Conservation (phyloP, 306 rosid species). For the Betula pendula region DNA sequence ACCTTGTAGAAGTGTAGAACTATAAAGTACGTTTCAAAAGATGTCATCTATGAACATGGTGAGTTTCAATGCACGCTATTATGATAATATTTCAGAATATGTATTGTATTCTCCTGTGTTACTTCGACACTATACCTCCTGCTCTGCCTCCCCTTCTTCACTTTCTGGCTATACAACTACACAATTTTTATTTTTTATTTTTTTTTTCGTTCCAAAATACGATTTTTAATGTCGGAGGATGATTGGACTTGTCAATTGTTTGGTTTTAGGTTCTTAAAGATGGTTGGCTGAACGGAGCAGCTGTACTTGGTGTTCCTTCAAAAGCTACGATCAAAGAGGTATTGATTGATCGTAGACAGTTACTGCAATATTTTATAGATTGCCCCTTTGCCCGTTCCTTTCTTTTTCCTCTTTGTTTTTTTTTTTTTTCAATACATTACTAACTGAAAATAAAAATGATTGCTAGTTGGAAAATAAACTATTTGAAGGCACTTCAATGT, state of each 20-base stretch:
- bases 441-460: not conserved
- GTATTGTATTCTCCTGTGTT: not conserved
- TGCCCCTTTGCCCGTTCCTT: not conserved
- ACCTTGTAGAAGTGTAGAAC: not conserved
- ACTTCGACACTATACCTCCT: not conserved
- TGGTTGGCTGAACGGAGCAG: slow-evolving; percentile 81
- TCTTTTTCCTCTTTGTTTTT: not conserved
- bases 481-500: not conserved
- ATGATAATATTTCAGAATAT: not conserved
- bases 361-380: not conserved
- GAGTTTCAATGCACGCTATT: not conserved
- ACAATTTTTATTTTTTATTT: not conserved
- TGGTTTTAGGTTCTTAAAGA: slow-evolving; percentile 77
- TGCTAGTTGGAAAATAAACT: not conserved
- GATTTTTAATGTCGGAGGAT: slow-evolving; percentile 17
- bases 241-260: slow-evolving; percentile 25
- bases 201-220: too few relatives aligned
- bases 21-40: not conserved
- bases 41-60: not conserved
- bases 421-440: not conserved
- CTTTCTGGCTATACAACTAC: not conserved
- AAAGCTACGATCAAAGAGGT: slow-evolving; percentile 99
- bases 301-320: slow-evolving; percentile 92
- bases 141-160: not conserved
- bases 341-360: slow-evolving; percentile 9